Evolutionary conservation across 2,329 filamentous ascomycete species (phyloP), one percentile per base, ranked within the genome.

Genomic region (Claviceps quebecensis): DNA sequence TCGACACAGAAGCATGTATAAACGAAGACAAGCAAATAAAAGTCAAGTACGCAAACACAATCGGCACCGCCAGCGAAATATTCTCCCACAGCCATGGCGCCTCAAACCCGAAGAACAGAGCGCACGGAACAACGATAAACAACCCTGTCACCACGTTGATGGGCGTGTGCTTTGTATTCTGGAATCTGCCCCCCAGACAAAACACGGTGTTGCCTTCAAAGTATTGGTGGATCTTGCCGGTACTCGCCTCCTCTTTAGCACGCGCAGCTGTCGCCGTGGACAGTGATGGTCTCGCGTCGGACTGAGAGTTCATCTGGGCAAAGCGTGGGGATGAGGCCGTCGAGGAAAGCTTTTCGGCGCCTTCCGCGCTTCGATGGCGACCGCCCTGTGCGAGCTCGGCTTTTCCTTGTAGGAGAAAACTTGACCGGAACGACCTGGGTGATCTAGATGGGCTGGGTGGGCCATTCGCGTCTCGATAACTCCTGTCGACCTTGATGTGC

Each of bases 121-220:
- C 75, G 40, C 81, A 78, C 2, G 93, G 93, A 16, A 95, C 63
- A 40, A 93, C 66, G n/a, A 95, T 78, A 34, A 95, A 71, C 48
- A 88, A 67, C 1, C 84, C 89, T 1, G 93, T 98, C 13, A 83
- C 83, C 59, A 96, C 77, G 60, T 96, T 97, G 63, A 98, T 82
- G 1, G 93, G 93, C 56, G 84, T 80, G 59, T 94, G 86, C 58
- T 81, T 80, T 38, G 93, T 85, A 66, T 97, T 96, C 63, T 96
- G 87, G 54, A 93, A 74, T 53, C 93, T 79, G 7, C 93, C 93
- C 37, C 87, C 85, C 53, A 87, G 75, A 65, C 83, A 95, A 63
- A 98, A 98, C 23, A 89, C 73, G 0, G 88, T 95, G 63, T 97
- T 98, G 45, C 93, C 93, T 45, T 87, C 80, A 61, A 96, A 97